These are phyloP conservation scores for Penicillium rolfsii DNA, from an alignment of 2,329 filamentous ascomycete species.

Conservation along the genomic window DNA sequence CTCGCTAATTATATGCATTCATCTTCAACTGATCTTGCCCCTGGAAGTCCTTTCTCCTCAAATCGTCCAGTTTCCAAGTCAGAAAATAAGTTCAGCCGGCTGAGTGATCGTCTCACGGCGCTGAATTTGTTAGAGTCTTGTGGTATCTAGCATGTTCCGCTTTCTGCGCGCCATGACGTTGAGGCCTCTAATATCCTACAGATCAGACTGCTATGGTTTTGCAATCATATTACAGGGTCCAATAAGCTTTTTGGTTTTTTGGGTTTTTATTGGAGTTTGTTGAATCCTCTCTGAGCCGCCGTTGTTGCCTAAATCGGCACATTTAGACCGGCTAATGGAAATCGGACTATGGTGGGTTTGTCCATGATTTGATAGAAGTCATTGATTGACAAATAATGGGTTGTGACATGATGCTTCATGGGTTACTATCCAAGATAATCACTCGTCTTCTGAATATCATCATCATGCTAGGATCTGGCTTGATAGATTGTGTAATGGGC, in stretches of 20 bases:
- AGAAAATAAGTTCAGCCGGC: not conserved
- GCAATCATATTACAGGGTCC: constrained; percentile 37
- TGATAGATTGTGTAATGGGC: constrained; percentile 39
- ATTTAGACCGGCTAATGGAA: constrained; percentile 39
- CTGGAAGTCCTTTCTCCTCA: not conserved
- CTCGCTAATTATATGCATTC: not conserved
- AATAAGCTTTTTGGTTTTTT: constrained; percentile 25
- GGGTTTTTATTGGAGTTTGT: constrained; percentile 37
- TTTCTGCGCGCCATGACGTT: constrained; percentile 53
- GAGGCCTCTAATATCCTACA: constrained; percentile 32
- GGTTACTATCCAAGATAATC: constrained; percentile 42
- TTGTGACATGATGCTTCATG: constrained; percentile 38
- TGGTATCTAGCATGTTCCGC: constrained; percentile 59
- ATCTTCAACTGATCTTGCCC: not conserved
- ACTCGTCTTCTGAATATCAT: constrained; percentile 41
- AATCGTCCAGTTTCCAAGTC: not conserved
- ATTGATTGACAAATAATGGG: constrained; percentile 14
- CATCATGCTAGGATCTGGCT: constrained; percentile 41
- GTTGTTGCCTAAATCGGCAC: constrained; percentile 39
- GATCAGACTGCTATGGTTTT: constrained; percentile 36
- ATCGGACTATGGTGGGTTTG: constrained; percentile 39
- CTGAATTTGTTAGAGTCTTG: constrained; percentile 48
- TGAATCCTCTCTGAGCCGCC: constrained; percentile 33
- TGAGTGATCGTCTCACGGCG: not conserved
- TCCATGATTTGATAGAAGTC: not conserved